Conservation (phyloP, 495 filamentous ascomycete species). For the Venustampulla echinocandica region DNA sequence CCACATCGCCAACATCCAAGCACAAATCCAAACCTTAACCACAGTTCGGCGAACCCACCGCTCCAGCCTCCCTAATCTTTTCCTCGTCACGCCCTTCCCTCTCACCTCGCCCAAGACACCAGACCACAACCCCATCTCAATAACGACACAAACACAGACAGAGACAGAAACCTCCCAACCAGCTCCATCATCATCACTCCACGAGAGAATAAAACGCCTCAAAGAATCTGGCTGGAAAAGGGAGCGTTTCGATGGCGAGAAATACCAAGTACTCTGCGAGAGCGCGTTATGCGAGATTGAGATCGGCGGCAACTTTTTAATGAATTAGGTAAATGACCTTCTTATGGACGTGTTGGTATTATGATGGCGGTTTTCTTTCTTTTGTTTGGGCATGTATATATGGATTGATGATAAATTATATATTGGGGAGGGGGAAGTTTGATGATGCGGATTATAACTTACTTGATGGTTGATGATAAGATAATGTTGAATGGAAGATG, state of each 20-base stretch:
- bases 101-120: not conserved
- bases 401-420: too few relatives aligned
- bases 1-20: constrained; percentile 13
- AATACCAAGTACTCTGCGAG: constrained; percentile 41
- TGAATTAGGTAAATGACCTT: too few relatives aligned
- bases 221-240: constrained; percentile 37
- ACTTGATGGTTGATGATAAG: too few relatives aligned
- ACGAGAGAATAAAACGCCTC: constrained; percentile 36
- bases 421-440: too few relatives aligned
- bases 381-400: too few relatives aligned
- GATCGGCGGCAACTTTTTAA: too few relatives aligned
- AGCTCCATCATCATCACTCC: not conserved
- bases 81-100: not conserved
- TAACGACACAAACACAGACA: not conserved
- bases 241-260: constrained; percentile 38
- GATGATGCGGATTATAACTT: too few relatives aligned
- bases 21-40: constrained; percentile 11
- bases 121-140: not conserved
- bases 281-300: constrained; percentile 35
- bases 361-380: too few relatives aligned
- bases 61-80: constrained; percentile 8
- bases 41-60: constrained; percentile 1
- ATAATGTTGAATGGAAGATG: too few relatives aligned
- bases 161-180: constrained; percentile 1
- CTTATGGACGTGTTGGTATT: too few relatives aligned